Base-by-base conservation (phyloP, 352 stramenopile species). In the Phytophthora cajani region DNA sequence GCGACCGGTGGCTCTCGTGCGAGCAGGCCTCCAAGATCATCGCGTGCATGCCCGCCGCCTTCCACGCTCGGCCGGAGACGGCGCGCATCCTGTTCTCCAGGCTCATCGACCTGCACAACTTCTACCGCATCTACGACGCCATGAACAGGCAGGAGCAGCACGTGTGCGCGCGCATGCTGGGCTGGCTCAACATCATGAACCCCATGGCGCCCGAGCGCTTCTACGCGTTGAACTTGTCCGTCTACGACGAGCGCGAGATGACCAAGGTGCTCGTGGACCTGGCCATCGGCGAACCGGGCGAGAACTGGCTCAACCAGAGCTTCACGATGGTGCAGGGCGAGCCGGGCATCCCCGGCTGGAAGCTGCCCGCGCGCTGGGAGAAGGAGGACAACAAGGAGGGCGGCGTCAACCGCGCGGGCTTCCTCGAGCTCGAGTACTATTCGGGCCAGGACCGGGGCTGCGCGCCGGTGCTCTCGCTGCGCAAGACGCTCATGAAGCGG, bases 251-350 rank as follows among this genome's bases (percentile, higher is more conserved):
- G 67, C 82, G 88, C 10, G 87, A 94, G 65, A 85, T 91, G 74
- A 88, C 84, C 49, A 94, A 94, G 64, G 66, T 94, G 44, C 82
- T 94, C 12, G 87, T 96, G 54, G 76, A 85, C 32, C 70, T 94
- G 32, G 87, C 88, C n/a, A 91, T 93, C 60, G 78, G 78, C 3
- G 88, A 95, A 50, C 88, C 88, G 10, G 87, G 88, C 0, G 88
- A 95, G 64, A 95, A 95, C 65, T 95, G 88, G 88, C 77, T 93
- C 65, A 91, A 93, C 61, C 86, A 95, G 72, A 87, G 74, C 58
- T 95, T 93, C 64, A 73, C 82, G 4, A 47, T 75, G 30, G 67
- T 79, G 12, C 47, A 71, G 12, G 82, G 80, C 2, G 88, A 93
- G 57, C 71, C 78, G 10, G 82, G 81, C 10, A 81, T 95, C 46